These are phyloP conservation scores for Monosporascus sp. DNA, from an alignment of 2,329 filamentous ascomycete species.

Conservation along the genomic window DNA sequence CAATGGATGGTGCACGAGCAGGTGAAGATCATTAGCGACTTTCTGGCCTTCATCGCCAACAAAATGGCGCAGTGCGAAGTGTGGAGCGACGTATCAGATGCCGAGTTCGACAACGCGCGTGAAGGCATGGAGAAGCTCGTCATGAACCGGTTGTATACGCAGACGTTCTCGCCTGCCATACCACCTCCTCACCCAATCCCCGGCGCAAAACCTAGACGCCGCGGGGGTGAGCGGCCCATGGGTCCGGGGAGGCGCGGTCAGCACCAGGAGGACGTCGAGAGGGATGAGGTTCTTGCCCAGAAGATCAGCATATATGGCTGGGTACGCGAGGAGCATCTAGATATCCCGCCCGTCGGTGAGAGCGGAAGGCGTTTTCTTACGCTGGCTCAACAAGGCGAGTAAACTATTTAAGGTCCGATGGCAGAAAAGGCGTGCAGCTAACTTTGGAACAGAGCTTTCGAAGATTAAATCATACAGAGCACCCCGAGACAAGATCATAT, in stretches of 20 bases:
- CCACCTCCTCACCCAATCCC: constrained; percentile 70
- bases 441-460: constrained; percentile 63
- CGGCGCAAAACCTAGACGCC: constrained; percentile 62
- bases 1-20: constrained; percentile 99
- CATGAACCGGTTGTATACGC: constrained; percentile 93
- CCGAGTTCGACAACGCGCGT: constrained; percentile 95
- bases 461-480: constrained; percentile 97
- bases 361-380: constrained; percentile 84
- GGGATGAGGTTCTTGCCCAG: constrained; percentile 91
- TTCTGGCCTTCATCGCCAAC: constrained; percentile 91
- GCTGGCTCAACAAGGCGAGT: constrained; percentile 77
- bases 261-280: constrained; percentile 95
- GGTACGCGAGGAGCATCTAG: constrained; percentile 88
- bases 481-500: constrained; percentile 97
- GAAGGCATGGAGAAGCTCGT: constrained; percentile 99
- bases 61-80: constrained; percentile 98
- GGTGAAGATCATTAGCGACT: constrained; percentile 97
- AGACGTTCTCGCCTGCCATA: constrained; percentile 95
- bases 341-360: constrained; percentile 79
- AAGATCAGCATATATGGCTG: constrained; percentile 97
- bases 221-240: constrained; percentile 61
- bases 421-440: constrained; percentile 1
- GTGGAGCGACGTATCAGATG: constrained; percentile 91
- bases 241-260: constrained; percentile 86
- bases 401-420: background rate